These are phyloP conservation scores for Blastocystis hominis DNA, from an alignment of 352 stramenopile species.

Conservation along the genomic window DNA sequence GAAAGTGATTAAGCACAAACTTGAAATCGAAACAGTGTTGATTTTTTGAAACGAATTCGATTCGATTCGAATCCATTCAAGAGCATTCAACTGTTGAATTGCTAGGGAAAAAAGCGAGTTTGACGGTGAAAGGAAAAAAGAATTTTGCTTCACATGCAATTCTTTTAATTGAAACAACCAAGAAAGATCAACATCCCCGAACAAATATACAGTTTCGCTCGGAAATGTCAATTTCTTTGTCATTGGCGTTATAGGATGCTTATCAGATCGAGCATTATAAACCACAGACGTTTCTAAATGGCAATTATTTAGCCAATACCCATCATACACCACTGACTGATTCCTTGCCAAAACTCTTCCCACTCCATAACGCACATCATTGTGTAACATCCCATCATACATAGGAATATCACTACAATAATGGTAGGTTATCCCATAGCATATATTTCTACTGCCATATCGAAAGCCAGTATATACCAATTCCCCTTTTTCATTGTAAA, in stretches of 20 bases:
- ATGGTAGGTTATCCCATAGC: constrained; percentile 9
- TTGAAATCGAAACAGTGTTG: not conserved
- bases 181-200: not conserved
- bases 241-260: not conserved
- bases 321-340: not conserved
- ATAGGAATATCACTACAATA: not conserved
- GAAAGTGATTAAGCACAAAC: not conserved
- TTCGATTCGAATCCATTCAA: not conserved
- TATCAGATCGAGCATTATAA: not conserved
- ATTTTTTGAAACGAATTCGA: not conserved
- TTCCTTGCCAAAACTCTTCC: not conserved
- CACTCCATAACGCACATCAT: not conserved
- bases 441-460: not conserved
- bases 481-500: not conserved
- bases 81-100: too few relatives aligned
- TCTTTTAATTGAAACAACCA: not conserved
- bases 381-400: not conserved
- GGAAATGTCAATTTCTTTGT: not conserved
- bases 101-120: too few relatives aligned
- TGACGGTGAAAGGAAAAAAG: not conserved
- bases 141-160: not conserved
- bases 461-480: constrained; percentile 4
- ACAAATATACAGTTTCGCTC: not conserved
- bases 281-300: not conserved
- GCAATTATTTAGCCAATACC: not conserved